Evolutionary conservation across 2,329 filamentous ascomycete genomes (phyloP).

Genomic region (Elsinoe batatas): DNA sequence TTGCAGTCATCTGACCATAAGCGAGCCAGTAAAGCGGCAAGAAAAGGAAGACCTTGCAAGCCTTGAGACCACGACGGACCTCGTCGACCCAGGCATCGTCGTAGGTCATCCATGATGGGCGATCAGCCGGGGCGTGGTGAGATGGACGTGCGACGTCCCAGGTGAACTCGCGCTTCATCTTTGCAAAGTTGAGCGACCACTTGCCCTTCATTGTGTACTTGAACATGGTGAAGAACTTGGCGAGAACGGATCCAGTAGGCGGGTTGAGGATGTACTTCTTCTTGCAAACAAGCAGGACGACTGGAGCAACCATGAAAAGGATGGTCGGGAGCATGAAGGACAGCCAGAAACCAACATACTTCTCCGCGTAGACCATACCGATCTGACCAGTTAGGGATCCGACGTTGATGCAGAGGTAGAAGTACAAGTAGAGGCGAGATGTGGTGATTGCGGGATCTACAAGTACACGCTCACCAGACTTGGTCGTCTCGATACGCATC

Average conservation of each 20-base stretch:
- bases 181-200: conserved; percentile 41
- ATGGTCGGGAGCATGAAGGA: conserved; percentile 53
- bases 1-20: conserved; percentile 42
- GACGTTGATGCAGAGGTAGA: conserved; percentile 64
- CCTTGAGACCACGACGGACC: conserved; percentile 54
- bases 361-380: conserved; percentile 59
- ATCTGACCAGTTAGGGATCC: conserved; percentile 56
- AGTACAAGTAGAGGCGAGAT: conserved; percentile 49
- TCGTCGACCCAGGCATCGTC: conserved; percentile 75
- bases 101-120: conserved; percentile 65
- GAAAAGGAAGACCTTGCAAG: conserved; percentile 58
- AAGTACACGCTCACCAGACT: conserved; percentile 37
- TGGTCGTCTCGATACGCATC: conserved; percentile 31
- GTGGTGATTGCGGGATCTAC: conserved; percentile 40
- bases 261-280: conserved; percentile 48
- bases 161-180: conserved; percentile 19
- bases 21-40: conserved; percentile 51
- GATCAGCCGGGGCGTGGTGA: conserved; percentile 41
- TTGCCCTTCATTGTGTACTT: conserved; percentile 53
- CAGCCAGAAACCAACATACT: conserved; percentile 55
- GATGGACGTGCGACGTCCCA: conserved; percentile 64
- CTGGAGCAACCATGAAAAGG: conserved; percentile 53
- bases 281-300: conserved; percentile 38
- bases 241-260: conserved; percentile 62
- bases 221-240: conserved; percentile 56